Percentiles rank a stretch among this genome's conserved stretches.
Conservation (phyloP, 345 rosid genomes). For the Aquilaria malaccensis region DNA sequence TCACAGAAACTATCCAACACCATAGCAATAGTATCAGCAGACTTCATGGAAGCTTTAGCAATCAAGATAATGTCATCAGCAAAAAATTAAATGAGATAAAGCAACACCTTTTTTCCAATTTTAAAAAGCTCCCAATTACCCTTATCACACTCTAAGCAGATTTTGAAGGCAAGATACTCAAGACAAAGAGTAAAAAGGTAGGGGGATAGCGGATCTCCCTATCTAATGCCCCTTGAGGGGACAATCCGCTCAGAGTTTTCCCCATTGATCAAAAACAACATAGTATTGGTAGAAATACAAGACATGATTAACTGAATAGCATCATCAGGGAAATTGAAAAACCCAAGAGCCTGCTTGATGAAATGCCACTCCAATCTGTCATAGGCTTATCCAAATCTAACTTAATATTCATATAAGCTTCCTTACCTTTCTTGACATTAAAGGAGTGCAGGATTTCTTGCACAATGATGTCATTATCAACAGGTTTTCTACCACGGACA, state of each 20-base stretch:
- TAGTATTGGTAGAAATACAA: not conserved
- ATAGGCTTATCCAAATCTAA: no score
- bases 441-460: no score
- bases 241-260: not conserved
- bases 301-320: not conserved
- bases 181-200: not conserved
- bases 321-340: no score
- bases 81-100: not conserved
- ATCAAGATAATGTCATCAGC: not conserved
- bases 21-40: not conserved
- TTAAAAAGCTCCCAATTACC: not conserved
- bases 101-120: not conserved
- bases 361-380: no score
- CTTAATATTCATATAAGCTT: no score
- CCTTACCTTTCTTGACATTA: no score
- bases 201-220: no score
- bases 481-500: no score
- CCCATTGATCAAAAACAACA: not conserved
- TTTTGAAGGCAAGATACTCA: not conserved
- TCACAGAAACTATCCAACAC: not conserved
- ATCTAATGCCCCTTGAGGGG: not conserved
- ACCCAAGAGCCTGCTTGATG: no score
- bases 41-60: not conserved
- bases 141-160: not conserved
- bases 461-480: no score